Conservation (phyloP, 2,329 filamentous ascomycete genomes). For the Arachnomyces sp. region DNA sequence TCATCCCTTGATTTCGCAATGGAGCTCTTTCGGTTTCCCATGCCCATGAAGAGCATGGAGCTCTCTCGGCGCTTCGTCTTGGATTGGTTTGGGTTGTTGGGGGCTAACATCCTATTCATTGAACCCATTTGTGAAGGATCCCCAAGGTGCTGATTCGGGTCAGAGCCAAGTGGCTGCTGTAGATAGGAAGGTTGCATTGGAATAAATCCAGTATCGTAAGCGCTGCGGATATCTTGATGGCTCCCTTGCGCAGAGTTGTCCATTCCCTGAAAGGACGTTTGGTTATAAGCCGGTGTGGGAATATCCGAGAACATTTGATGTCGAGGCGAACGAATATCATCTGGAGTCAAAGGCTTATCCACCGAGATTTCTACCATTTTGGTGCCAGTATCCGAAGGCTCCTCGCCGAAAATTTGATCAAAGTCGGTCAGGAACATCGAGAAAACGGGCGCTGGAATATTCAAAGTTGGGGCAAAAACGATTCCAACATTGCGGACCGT, state of each 20-base stretch:
- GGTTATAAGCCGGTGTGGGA: slow-evolving; percentile 57
- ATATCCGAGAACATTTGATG: slow-evolving; percentile 60
- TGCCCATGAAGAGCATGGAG: slow-evolving; percentile 40
- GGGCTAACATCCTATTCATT: slow-evolving; percentile 35
- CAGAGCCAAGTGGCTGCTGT: slow-evolving; percentile 21
- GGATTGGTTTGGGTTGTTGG: slow-evolving; percentile 28
- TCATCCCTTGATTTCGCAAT: slow-evolving; percentile 18
- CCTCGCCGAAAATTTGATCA: slow-evolving; percentile 70
- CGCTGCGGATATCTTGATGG: slow-evolving; percentile 17
- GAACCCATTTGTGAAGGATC: slow-evolving; percentile 23
- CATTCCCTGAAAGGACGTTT: slow-evolving; percentile 42
- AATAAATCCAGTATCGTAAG: slow-evolving; percentile 45
- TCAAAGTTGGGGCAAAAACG: slow-evolving; percentile 93
- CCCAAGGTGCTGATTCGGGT: slow-evolving; percentile 18
- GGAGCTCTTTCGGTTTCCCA: slow-evolving; percentile 22
- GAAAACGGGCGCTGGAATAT: slow-evolving; percentile 91
- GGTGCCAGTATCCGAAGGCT: slow-evolving; percentile 44
- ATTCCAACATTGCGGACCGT: slow-evolving; percentile 95
- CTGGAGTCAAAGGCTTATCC: slow-evolving; percentile 37
- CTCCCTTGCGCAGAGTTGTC: slow-evolving; percentile 19
- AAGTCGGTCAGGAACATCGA: slow-evolving; percentile 90
- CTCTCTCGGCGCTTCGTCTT: slow-evolving; percentile 44
- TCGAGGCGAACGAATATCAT: slow-evolving; percentile 57
- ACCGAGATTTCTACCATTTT: slow-evolving; percentile 37
- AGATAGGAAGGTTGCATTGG: slow-evolving; percentile 46